Base-by-base conservation (phyloP, 495 filamentous ascomycete genomes). In the Melanomma pulvis-pyrius region DNA sequence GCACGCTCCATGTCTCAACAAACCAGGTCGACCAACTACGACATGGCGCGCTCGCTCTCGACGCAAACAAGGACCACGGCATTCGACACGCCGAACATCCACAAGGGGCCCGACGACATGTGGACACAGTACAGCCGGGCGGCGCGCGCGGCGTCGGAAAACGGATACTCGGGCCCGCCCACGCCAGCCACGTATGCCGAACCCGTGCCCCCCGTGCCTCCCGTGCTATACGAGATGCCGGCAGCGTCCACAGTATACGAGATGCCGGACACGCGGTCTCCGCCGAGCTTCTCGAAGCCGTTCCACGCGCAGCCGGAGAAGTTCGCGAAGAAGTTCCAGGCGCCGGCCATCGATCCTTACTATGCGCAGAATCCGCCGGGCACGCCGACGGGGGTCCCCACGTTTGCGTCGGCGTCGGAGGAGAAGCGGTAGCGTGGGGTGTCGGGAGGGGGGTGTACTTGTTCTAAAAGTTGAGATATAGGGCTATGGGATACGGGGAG, bases 351-450 rank as follows among this genome's bases (percentile, higher is more conserved):
- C 2, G 49, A 52, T 26, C n/a, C n/a, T 2, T 52, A 52, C 24
- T 52, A 24, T 52, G 49, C 24, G 24, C 49, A 52, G 49, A 19
- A 52, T 28, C 49, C 49, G 17, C 49, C 49, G 22, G 22, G 46
- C 36, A 41, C 36, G 17, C 17, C 36, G 17, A 41, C 36, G 17
- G 15, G 46, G 46, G 17, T 24, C 15, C n/a, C 46, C 32, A n/a
- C n/a, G n/a, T n/a, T n/a, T n/a, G n/a, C n/a, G n/a, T n/a, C n/a
- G 36, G 36, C 36, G 36, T 41, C 36, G 17, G 9, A n/a, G n/a
- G n/a, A n/a, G n/a, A n/a, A n/a, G n/a, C n/a, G n/a, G n/a, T n/a
- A n/a, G n/a, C n/a, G n/a, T n/a, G n/a, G n/a, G n/a, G n/a, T n/a
- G n/a, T n/a, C n/a, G n/a, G n/a, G n/a, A n/a, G n/a, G n/a, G n/a